Base-by-base conservation (phyloP, 1,284 basidiomycete genomes). In the Austropuccinia psidii region DNA sequence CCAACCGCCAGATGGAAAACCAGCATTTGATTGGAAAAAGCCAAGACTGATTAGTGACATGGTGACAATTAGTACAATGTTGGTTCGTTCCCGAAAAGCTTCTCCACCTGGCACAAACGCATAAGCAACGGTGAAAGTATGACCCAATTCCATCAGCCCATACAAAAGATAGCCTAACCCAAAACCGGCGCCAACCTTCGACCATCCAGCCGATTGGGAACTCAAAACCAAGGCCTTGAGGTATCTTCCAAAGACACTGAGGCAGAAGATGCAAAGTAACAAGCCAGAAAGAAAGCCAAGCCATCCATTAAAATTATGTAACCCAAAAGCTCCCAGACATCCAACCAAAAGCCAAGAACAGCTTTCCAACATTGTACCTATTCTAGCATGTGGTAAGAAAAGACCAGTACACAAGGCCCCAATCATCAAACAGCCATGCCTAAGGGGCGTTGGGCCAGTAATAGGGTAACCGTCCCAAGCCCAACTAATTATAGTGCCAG, bases 61-160 rank as follows among this genome's bases (percentile, higher is more conserved):
- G 41, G 76, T 77, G 49, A 75, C 78, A 21, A 75, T 76, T 6
- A 83, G 73, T 4, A 83, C 79, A 85, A 88, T 67, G 78, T 91
- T 87, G 9, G 90, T 92, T 27, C 89, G 84, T 81, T 96, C 93
- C 29, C 93, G 84, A 74, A 97, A 83, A 76, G 88, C 83, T 76
- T 85, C 81, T 0, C 91, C 93, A 0, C 89, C 89, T 0, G 93
- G 93, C 1, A 96, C 91, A 78, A 96, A 96, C 0, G 93, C 93
- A 81, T 97, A 96, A 0, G 93, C 93, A 57, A 92, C 91, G 0
- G 92, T 93, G 81, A 90, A 87, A 5, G 89, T 86, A 75, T 87
- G 88, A 31, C 87, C 86, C 21, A 92, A 83, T 74, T 86, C 86
- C 65, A 92, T 82, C 39, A 91, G 45, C 73, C 85, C 85, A 72